Conservation (phyloP, 352 stramenopile genomes). For the Globisporangium megalacanthum region DNA sequence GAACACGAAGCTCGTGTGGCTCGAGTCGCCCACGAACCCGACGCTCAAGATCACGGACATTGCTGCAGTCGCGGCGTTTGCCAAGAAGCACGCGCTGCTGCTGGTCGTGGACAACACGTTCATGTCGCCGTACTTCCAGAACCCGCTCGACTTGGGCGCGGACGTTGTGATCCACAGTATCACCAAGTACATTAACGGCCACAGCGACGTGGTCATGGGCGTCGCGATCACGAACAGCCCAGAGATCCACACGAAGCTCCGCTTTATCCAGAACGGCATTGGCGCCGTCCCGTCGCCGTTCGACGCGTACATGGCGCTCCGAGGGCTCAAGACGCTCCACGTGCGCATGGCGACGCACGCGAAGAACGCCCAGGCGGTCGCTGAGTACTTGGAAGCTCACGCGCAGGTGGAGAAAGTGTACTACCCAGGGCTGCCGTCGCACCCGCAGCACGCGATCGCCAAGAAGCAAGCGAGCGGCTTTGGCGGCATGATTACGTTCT, state of each 20-base stretch:
- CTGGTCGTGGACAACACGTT: slow-evolving; percentile 95
- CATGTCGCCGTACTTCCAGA: slow-evolving; percentile 91
- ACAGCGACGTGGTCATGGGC: slow-evolving; percentile 92
- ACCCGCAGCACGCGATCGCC: slow-evolving; percentile 87
- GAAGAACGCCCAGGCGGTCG: slow-evolving; percentile 91
- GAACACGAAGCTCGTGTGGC: slow-evolving; percentile 93
- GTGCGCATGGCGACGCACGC: slow-evolving; percentile 93
- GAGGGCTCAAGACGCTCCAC: slow-evolving; percentile 94
- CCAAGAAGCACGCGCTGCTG: slow-evolving; percentile 85
- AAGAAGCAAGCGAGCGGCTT: slow-evolving; percentile 74
- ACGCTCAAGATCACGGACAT: slow-evolving; percentile 95
- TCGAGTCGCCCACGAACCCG: slow-evolving; percentile 93
- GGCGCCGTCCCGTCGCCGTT: slow-evolving; percentile 91
- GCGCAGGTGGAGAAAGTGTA: slow-evolving; percentile 88
- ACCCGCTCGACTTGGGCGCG: slow-evolving; percentile 87
- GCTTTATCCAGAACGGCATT: slow-evolving; percentile 92
- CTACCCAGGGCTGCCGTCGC: slow-evolving; percentile 88
- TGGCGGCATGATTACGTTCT: slow-evolving; percentile 91
- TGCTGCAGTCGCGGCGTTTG: slow-evolving; percentile 83
- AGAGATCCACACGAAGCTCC: slow-evolving; percentile 92
- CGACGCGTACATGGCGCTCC: slow-evolving; percentile 92
- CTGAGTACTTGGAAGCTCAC: slow-evolving; percentile 87
- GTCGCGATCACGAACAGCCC: slow-evolving; percentile 90
- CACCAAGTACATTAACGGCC: slow-evolving; percentile 96
- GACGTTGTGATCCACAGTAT: slow-evolving; percentile 93